Conservation (phyloP, 768 basidiomycete genomes). For the Floccularia luteovirens region DNA sequence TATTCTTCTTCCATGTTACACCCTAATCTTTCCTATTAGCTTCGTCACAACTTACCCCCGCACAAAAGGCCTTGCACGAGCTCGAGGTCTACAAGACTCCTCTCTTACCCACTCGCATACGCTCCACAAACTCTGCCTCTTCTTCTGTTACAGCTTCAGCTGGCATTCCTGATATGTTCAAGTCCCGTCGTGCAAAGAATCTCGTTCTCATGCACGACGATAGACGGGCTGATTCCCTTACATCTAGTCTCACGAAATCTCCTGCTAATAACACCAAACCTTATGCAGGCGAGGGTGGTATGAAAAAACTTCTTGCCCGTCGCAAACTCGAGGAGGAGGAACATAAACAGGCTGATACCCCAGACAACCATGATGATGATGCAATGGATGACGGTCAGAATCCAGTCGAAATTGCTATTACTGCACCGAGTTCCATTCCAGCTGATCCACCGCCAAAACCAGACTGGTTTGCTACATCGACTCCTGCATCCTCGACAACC, state of each 20-base stretch:
- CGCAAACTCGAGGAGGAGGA: slow-evolving; percentile 51
- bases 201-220: slow-evolving; percentile 58
- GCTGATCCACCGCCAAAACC: slow-evolving; percentile 15
- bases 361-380: slow-evolving; percentile 18
- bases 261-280: slow-evolving; percentile 58
- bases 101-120: slow-evolving; percentile 55
- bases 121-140: slow-evolving; percentile 22
- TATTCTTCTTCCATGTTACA: slow-evolving; percentile 1
- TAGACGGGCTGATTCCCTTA: slow-evolving; percentile 39
- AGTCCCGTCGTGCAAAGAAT: slow-evolving; percentile 34
- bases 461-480: slow-evolving; percentile 24
- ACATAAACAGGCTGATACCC: slow-evolving; percentile 23
- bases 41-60: slow-evolving; percentile 31
- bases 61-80: slow-evolving; percentile 63
- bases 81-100: slow-evolving; percentile 78
- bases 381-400: slow-evolving; percentile 20
- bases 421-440: slow-evolving; percentile 10
- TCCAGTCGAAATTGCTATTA: slow-evolving; percentile 3
- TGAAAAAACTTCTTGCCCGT: slow-evolving; percentile 68
- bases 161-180: slow-evolving; percentile 56
- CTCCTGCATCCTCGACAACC: slow-evolving; percentile 13
- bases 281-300: slow-evolving; percentile 71
- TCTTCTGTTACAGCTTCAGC: slow-evolving; percentile 22
- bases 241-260: slow-evolving; percentile 27
- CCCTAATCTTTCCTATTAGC: slow-evolving; percentile 1